Conservation (phyloP, 371 early-diverging fungal genomes). For the Furculomyces boomerangus region DNA sequence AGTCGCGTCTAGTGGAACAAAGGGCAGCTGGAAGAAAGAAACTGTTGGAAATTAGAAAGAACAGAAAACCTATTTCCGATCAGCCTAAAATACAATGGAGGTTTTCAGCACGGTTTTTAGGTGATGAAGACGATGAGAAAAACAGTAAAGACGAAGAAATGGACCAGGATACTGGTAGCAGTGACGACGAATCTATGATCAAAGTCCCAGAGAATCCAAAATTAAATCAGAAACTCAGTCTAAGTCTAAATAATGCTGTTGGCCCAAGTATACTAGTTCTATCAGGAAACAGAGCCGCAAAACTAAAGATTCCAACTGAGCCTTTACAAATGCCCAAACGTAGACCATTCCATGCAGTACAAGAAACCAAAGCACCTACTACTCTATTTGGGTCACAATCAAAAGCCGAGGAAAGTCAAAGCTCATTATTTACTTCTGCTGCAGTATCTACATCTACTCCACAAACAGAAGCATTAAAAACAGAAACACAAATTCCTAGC, state of each 20-base stretch:
- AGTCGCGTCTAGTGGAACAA: too few relatives aligned
- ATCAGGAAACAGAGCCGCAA: neutral
- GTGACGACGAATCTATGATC: neutral
- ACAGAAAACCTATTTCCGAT: neutral
- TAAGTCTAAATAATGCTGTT: neutral
- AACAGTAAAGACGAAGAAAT: neutral
- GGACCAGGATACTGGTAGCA: neutral
- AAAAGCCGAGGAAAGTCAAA: neutral
- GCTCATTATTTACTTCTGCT: neutral
- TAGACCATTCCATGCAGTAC: neutral
- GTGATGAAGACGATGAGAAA: neutral
- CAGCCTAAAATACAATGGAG: neutral
- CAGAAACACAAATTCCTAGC: neutral
- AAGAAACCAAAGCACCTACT: neutral
- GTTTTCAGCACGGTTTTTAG: neutral
- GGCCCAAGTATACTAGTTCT: neutral
- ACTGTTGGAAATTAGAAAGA: neutral
- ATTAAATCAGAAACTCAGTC: neutral
- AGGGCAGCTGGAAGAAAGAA: too few relatives aligned
- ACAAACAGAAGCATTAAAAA: neutral
- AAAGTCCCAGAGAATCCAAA: too few relatives aligned
- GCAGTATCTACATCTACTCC: neutral
- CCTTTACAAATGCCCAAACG: neutral
- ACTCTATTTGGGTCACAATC: neutral
- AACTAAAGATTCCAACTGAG: neutral